phyloP scores from a whole-genome alignment of 805 yeast species.

The Ogataea glucozyma region DNA sequence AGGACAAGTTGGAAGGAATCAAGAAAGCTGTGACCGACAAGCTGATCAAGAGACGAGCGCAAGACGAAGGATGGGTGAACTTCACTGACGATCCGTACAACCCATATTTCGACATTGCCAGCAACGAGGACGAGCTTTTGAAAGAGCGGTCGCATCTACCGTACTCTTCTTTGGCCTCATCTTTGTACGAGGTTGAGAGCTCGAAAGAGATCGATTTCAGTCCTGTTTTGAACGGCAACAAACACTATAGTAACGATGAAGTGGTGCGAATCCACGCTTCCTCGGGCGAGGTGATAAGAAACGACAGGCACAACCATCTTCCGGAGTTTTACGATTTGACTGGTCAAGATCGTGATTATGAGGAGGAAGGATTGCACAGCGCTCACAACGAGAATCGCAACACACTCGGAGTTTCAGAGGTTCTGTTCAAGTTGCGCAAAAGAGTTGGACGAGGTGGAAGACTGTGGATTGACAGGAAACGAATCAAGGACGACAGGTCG shows the following conservation, averaged over 20 bases:
- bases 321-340: constrained; percentile 48
- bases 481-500: constrained; percentile 35
- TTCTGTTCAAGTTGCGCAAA: constrained; percentile 64
- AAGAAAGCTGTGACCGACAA: constrained; percentile 85
- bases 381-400: constrained; percentile 21
- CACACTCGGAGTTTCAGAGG: constrained; percentile 42
- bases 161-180: constrained; percentile 74
- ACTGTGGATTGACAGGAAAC: constrained; percentile 70
- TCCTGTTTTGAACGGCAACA: constrained; percentile 45
- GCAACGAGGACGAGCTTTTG: constrained; percentile 44
- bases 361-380: constrained; percentile 25
- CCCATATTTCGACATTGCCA: constrained; percentile 73
- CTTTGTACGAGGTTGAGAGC: constrained; percentile 63
- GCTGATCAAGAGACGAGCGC: constrained; percentile 66
- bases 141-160: constrained; percentile 68
- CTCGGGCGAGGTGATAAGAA: constrained; percentile 50
- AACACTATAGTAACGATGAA: constrained; percentile 37
- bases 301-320: constrained; percentile 34
- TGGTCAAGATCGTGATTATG: constrained; percentile 26
- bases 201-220: constrained; percentile 54
- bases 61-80: constrained; percentile 76
- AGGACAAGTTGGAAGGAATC: constrained; percentile 75
- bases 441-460: constrained; percentile 74
- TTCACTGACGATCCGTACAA: constrained; percentile 83
- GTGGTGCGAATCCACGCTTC: constrained; percentile 44